A percentile compares a stretch with the other conserved stretches of the same genome.
These are phyloP conservation scores for Citrullus mucosospermus DNA, from an alignment of 306 rosid species.

Conservation along the genomic window DNA sequence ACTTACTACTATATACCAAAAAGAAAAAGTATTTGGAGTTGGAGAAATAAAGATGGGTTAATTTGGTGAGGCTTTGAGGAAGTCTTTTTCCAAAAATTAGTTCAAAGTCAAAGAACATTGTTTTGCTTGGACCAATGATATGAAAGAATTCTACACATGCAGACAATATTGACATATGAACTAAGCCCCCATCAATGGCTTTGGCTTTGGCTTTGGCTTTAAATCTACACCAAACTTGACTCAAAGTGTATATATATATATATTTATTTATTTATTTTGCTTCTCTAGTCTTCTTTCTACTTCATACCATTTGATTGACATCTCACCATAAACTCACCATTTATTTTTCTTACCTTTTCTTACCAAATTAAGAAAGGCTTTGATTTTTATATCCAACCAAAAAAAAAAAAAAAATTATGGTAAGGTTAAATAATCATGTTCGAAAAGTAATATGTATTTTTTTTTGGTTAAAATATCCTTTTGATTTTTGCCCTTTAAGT, in stretches of 20 bases:
- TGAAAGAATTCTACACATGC: not conserved
- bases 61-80: not conserved
- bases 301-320: not conserved
- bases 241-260: not conserved
- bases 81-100: not conserved
- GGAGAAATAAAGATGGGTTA: not conserved
- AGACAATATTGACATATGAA: constrained; percentile 3
- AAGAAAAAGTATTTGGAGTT: too few species aligned
- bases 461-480: too few species aligned
- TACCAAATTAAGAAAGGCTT: not conserved
- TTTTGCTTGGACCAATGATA: not conserved
- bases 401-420: too few species aligned
- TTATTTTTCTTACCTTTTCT: not conserved
- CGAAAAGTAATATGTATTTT: too few species aligned
- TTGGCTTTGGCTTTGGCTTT: not conserved
- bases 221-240: not conserved
- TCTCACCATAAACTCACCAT: not conserved
- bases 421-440: too few species aligned
- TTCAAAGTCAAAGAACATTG: not conserved
- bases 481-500: too few species aligned
- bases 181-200: not conserved
- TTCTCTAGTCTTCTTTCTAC: not conserved
- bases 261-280: not conserved
- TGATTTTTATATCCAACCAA: not conserved
- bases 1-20: too few species aligned